Conservation (phyloP, 805 yeast genomes). For the Henningerozyma blattae region DNA sequence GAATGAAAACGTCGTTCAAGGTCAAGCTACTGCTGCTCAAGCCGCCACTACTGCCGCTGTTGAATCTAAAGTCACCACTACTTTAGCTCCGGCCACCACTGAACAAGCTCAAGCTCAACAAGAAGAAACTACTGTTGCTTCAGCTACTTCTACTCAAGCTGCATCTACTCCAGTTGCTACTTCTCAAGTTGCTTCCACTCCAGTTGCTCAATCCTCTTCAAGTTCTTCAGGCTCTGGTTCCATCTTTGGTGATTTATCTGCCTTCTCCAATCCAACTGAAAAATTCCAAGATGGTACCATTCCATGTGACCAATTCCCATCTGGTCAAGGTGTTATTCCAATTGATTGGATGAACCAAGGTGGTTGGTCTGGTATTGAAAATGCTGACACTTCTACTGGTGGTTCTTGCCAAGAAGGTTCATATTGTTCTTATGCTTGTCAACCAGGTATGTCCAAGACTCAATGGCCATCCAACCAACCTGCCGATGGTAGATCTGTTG, state of each 20-base stretch:
- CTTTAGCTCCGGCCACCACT: constrained; percentile 20
- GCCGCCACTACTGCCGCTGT: constrained; percentile 16
- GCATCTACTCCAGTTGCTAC: constrained; percentile 19
- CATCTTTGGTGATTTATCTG: constrained; percentile 46
- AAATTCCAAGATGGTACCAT: constrained; percentile 61
- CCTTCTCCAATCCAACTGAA: constrained; percentile 44
- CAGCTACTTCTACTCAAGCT: constrained; percentile 17
- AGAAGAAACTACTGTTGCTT: constrained; percentile 9
- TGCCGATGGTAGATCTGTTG: constrained; percentile 80
- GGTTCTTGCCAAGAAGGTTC: constrained; percentile 73
- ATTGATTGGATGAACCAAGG: constrained; percentile 43
- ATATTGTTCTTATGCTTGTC: constrained; percentile 97
- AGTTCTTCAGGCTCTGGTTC: constrained; percentile 26
- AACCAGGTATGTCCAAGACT: constrained; percentile 97
- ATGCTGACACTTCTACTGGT: constrained; percentile 44
- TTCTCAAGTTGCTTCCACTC: constrained; percentile 8
- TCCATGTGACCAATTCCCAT: constrained; percentile 57
- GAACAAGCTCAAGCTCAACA: constrained; percentile 24
- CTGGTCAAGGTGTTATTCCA: constrained; percentile 61
- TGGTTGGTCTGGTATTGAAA: constrained; percentile 35
- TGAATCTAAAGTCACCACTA: constrained; percentile 18
- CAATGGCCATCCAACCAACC: constrained; percentile 96
- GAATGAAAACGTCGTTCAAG: constrained; percentile 1
- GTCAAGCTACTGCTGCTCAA: constrained; percentile 14
- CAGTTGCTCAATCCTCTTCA: constrained; percentile 24